Percentiles rank a stretch among this genome's conserved stretches.
Conservation (phyloP, 495 filamentous ascomycete genomes). For the Hyaloscypha finlandica region DNA sequence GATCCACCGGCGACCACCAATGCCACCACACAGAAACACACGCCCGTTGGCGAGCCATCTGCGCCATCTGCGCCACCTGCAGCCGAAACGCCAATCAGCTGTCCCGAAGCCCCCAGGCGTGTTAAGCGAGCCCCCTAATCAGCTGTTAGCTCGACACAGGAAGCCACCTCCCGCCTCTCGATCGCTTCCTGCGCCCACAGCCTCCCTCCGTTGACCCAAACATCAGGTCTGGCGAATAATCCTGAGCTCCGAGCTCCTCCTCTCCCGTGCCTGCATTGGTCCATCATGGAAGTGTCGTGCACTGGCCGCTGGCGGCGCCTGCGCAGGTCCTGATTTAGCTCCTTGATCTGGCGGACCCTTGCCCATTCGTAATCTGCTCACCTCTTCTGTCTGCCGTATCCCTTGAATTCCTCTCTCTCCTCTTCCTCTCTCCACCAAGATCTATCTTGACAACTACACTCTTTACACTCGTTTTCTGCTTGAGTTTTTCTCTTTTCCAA, state of each 20-base stretch:
- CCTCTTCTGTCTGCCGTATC: slow-evolving; percentile 22
- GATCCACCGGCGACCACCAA: background rate
- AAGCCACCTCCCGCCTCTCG: background rate
- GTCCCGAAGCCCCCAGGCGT: background rate
- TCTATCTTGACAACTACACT: slow-evolving; percentile 33
- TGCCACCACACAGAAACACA: background rate
- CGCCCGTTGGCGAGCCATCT: background rate
- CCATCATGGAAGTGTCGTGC: background rate
- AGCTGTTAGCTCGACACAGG: background rate
- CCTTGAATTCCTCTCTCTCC: slow-evolving; percentile 15
- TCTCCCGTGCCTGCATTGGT: slow-evolving; percentile 16
- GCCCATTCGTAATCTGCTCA: slow-evolving; percentile 11
- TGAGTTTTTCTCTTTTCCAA: slow-evolving; percentile 23
- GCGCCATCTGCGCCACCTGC: too few species aligned
- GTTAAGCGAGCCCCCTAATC: slow-evolving; percentile 6
- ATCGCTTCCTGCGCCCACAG: background rate
- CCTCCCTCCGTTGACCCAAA: background rate
- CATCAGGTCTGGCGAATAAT: background rate
- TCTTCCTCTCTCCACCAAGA: slow-evolving; percentile 31
- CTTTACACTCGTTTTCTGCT: slow-evolving; percentile 33
- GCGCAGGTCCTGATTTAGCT: slow-evolving; percentile 12
- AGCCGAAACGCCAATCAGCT: slow-evolving; percentile 5
- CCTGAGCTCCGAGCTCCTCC: background rate
- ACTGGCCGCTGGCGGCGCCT: background rate
- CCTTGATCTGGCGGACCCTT: slow-evolving; percentile 20